Base-by-base conservation (phyloP, 768 basidiomycete species). In the Lenzites betulinus region DNA sequence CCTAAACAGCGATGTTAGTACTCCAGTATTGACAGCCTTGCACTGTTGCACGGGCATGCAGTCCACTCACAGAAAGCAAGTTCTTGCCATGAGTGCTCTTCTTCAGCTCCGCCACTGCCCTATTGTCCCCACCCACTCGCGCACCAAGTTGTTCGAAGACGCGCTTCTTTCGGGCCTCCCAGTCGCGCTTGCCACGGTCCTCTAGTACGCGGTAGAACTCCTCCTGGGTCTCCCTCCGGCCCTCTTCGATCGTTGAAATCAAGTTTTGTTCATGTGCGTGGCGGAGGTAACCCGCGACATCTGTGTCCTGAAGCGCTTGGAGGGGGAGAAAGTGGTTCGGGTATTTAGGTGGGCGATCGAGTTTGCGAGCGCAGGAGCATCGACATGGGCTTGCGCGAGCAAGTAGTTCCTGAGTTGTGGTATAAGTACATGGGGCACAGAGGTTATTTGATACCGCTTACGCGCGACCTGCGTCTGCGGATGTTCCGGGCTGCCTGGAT, bases 211-310 rank as follows among this genome's bases (percentile, higher is more conserved):
- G 82, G 70, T 95, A 94, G 67, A 95, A 95, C 65, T 89, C 86
- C 61, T 88, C 83, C 68, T 93, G 90, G 0, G 94, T 95, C 66
- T 92, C 87, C 64, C 87, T 85, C 42, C 94, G 78, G 1, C 89
- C 90, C 70, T 96, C 92, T 69, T 96, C 94, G 56, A 98, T 95
- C 1, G 95, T 93, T 1, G 92, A 92, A 59, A 96, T 93, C 56
- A 98, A 86, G 64, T 92, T 93, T 72, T 95, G 94, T 70, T 98
- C 95, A 68, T 96, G 93, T 1, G 92, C 91, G 73, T 94, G 91
- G n/a, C 92, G 89, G 23, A 96, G 85, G 71, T 92, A 95, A n/a
- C 93, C 93, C 35, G 90, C 86, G 52, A 96, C 90, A 70, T 97
- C 95, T 0, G 91, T 95, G 76, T 97, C 95, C 68, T 91, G 89